Conservation (phyloP, 768 basidiomycete species). For the Psilocybe subaeruginosa region DNA sequence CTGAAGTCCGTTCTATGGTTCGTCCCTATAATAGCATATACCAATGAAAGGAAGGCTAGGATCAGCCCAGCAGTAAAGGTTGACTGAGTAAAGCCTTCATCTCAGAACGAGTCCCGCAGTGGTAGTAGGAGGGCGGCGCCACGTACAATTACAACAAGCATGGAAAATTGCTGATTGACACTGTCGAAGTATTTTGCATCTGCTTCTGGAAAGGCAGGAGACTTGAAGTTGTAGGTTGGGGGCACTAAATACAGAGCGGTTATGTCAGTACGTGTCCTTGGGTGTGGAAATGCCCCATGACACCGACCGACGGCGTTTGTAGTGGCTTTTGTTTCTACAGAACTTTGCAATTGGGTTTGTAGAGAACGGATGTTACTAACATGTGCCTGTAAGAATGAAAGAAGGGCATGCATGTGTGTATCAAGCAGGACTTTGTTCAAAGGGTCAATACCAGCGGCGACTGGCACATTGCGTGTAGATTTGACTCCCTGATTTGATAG, state of each 20-base stretch:
- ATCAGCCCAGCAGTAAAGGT: conserved; percentile 34
- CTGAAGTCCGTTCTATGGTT: conserved; percentile 26
- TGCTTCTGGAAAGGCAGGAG: background rate
- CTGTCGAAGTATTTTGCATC: conserved; percentile 17
- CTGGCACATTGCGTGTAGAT: conserved; percentile 1
- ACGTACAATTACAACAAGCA: conserved; percentile 31
- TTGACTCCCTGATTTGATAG: conserved; percentile 8
- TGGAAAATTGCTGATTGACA: conserved; percentile 29
- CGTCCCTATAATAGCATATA: conserved; percentile 22
- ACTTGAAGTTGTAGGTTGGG: background rate
- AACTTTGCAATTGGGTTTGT: conserved; percentile 19
- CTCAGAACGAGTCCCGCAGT: background rate
- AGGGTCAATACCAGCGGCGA: conserved; percentile 3
- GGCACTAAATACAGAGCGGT: background rate
- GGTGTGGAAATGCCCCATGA: background rate
- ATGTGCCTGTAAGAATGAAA: conserved; percentile 29
- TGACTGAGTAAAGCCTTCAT: conserved; percentile 22
- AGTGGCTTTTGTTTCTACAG: background rate
- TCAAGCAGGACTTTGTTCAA: conserved; percentile 16
- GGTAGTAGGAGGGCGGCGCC: background rate
- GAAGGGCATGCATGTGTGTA: conserved; percentile 25
- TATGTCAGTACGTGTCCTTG: background rate
- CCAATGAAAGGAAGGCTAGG: conserved; percentile 28
- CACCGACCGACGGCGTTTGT: background rate
- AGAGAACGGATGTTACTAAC: conserved; percentile 28